phyloP scores from a whole-genome alignment of 352 stramenopile genomes.

The Phytophthora litchii region DNA sequence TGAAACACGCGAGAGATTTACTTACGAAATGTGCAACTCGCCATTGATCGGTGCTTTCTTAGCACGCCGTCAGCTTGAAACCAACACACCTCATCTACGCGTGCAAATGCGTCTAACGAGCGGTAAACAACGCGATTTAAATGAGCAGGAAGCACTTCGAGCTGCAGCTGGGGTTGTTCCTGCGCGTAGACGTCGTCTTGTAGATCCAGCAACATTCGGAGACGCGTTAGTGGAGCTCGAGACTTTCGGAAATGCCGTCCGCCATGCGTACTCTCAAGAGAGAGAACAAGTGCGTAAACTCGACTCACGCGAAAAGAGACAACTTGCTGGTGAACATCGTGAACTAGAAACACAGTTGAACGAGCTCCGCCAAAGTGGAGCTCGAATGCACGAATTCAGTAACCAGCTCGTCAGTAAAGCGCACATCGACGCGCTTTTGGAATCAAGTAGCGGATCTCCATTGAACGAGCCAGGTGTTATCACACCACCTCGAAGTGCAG shows the following conservation, averaged over 20 bases:
- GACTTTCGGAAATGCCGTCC: constrained; percentile 57
- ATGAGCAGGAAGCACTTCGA: constrained; percentile 56
- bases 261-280: constrained; percentile 46
- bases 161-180: constrained; percentile 33
- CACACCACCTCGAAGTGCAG: constrained; percentile 5
- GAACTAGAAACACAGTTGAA: constrained; percentile 49
- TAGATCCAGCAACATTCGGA: constrained; percentile 58
- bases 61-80: constrained; percentile 53
- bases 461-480: background rate
- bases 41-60: constrained; percentile 65
- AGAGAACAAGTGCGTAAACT: constrained; percentile 42
- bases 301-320: constrained; percentile 41
- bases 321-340: constrained; percentile 38
- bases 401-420: constrained; percentile 69
- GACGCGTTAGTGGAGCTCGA: constrained; percentile 62
- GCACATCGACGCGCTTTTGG: constrained; percentile 43
- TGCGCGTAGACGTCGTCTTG: constrained; percentile 45
- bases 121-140: constrained; percentile 47
- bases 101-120: constrained; percentile 69
- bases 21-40: constrained; percentile 73
- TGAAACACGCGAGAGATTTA: constrained; percentile 55
- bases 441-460: constrained; percentile 1
- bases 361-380: constrained; percentile 39
- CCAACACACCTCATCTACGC: constrained; percentile 48
- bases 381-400: constrained; percentile 65